Percentiles rank a stretch among this genome's conserved stretches.
Conservation (phyloP, 495 filamentous ascomycete species). For the Penicillium cosmopolitanum region DNA sequence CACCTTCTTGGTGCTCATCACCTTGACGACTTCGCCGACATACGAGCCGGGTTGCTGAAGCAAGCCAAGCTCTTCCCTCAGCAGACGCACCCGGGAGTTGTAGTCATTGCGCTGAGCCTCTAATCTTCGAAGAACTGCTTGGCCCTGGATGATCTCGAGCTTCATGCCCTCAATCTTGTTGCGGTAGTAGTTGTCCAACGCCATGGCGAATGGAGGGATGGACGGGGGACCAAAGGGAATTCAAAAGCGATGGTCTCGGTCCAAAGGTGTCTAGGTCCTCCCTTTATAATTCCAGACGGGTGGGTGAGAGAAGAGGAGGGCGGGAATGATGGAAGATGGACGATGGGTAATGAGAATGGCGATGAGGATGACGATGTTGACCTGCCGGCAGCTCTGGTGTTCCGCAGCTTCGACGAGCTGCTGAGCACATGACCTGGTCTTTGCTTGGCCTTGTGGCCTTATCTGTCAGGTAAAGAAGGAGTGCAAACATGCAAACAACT, state of each 20-base stretch:
- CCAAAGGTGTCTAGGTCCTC: not conserved
- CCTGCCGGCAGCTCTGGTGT: not conserved
- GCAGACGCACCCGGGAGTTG: slow-evolving; percentile 93
- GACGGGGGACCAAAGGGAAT: not conserved
- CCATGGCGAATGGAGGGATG: slow-evolving; percentile 64
- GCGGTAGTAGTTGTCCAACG: slow-evolving; percentile 98
- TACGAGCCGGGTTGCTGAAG: slow-evolving; percentile 98
- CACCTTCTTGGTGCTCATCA: slow-evolving; percentile 99
- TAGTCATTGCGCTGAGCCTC: slow-evolving; percentile 99
- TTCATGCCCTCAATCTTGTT: slow-evolving; percentile 99
- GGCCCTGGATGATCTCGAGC: slow-evolving; percentile 98
- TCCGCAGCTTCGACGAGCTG: slow-evolving; percentile 22
- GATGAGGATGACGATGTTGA: slow-evolving; percentile 14
- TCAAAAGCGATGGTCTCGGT: not conserved
- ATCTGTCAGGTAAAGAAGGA: too few species aligned
- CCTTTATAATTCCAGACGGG: not conserved
- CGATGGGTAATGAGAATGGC: not conserved
- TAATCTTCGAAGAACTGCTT: slow-evolving; percentile 89
- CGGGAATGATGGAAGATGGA: slow-evolving; percentile 3
- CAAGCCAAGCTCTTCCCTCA: slow-evolving; percentile 94
- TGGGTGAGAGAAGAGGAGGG: not conserved
- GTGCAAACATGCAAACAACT: slow-evolving; percentile 11
- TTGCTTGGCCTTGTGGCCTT: too few species aligned
- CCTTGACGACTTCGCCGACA: slow-evolving; percentile 98
- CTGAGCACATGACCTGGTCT: slow-evolving; percentile 24